Conservation (phyloP, 2,329 filamentous ascomycete genomes). For the Blastomyces silverae region DNA sequence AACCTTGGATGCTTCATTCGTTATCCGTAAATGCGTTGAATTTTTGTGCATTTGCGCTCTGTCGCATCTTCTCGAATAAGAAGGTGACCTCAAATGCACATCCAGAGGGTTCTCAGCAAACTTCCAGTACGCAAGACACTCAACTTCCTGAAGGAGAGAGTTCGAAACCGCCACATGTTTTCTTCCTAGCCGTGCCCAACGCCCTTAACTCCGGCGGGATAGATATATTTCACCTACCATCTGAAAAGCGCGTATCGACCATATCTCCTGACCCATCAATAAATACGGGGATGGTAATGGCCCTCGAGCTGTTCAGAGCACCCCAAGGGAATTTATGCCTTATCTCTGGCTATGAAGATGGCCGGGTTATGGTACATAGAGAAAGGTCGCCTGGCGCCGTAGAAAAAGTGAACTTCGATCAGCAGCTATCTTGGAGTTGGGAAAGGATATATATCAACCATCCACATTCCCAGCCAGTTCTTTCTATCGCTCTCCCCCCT, state of each 20-base stretch:
- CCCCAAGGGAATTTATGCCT: constrained; percentile 50
- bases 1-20: constrained; percentile 80
- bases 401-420: constrained; percentile 25
- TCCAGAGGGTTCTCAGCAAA: background rate
- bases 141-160: constrained; percentile 9
- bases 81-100: background rate
- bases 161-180: constrained; percentile 36
- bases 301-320: constrained; percentile 56
- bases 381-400: constrained; percentile 39
- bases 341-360: constrained; percentile 78
- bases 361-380: constrained; percentile 60
- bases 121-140: constrained; percentile 25
- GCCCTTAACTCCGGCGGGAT: constrained; percentile 67
- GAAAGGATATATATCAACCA: constrained; percentile 56
- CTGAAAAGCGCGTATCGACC: constrained; percentile 59
- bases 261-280: constrained; percentile 43
- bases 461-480: constrained; percentile 69
- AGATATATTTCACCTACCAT: constrained; percentile 77
- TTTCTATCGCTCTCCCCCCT: constrained; percentile 60
- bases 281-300: constrained; percentile 74
- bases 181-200: constrained; percentile 66
- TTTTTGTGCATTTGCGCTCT: constrained; percentile 77
- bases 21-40: constrained; percentile 89
- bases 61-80: constrained; percentile 32
- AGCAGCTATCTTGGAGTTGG: constrained; percentile 40